Percentiles rank a stretch among this genome's conserved stretches.
Evolutionary conservation across 116 monocot genomes (phyloP).

Genomic region (Posidonia oceanica): DNA sequence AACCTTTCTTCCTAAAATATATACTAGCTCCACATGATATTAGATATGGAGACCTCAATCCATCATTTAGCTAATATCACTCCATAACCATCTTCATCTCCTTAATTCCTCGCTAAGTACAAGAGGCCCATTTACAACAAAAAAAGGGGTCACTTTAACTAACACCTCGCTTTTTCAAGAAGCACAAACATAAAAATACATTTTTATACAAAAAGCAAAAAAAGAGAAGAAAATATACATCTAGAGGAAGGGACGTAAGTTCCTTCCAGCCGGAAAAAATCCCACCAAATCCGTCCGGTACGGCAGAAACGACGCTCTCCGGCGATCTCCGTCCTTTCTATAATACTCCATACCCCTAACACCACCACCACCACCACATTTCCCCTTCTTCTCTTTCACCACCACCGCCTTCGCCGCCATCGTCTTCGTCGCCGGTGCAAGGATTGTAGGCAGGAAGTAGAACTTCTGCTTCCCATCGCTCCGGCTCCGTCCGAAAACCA

Average conservation of each 20-base stretch:
- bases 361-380: conserved; percentile 1
- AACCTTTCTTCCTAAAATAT: no score
- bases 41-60: no score
- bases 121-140: no score
- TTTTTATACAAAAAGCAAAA: no score
- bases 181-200: no score
- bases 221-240: not conserved
- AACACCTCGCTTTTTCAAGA: no score
- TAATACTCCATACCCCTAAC: not conserved
- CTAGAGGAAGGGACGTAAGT: not conserved
- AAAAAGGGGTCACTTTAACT: no score
- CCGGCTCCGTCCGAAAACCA: conserved; percentile 36
- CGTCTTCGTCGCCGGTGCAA: not conserved
- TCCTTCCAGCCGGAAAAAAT: conserved; percentile 9
- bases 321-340: not conserved
- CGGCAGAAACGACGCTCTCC: conserved; percentile 8
- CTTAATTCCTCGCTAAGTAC: no score
- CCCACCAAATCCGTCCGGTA: conserved; percentile 13
- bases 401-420: not conserved
- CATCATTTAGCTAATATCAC: no score
- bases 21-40: no score
- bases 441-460: not conserved
- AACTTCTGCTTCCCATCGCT: conserved; percentile 49
- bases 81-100: no score
- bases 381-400: not conserved